Percentiles rank a stretch among this genome's conserved stretches.
Conservation (phyloP, 257 asterid genomes). For the Gynochthodes officinalis region DNA sequence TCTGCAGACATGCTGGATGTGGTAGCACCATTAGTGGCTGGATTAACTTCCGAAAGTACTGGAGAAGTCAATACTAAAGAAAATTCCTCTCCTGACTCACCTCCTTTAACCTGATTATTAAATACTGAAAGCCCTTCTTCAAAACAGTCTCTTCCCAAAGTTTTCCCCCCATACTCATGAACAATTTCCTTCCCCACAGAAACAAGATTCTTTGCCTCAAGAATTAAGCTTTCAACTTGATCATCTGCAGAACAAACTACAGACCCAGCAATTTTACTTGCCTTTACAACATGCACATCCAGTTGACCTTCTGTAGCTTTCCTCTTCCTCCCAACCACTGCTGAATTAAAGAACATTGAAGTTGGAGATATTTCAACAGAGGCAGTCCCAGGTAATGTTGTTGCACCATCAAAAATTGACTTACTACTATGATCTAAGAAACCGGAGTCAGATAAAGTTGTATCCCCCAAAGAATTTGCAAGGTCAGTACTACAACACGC, state of each 20-base stretch:
- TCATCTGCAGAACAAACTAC: conserved; percentile 18
- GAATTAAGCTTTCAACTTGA: conserved; percentile 20
- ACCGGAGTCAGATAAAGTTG: conserved; percentile 23
- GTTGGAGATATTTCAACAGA: conserved; percentile 24
- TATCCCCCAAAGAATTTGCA: conserved; percentile 22
- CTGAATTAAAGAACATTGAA: conserved; percentile 26
- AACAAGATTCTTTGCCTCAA: conserved; percentile 24
- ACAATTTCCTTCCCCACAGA: conserved; percentile 32
- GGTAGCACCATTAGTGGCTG: conserved; percentile 11
- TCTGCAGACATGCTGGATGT: conserved; percentile 3
- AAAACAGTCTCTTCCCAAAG: conserved; percentile 23
- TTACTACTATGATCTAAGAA: conserved; percentile 19
- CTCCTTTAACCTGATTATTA: conserved; percentile 25
- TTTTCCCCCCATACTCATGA: conserved; percentile 27
- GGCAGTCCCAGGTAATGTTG: conserved; percentile 19
- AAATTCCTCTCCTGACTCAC: conserved; percentile 41
- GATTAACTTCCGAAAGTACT: conserved; percentile 23
- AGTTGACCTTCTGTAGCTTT: conserved; percentile 32
- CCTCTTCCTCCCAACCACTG: conserved; percentile 41
- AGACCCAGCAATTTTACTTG: conserved; percentile 14
- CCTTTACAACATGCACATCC: conserved; percentile 25
- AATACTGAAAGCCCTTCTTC: conserved; percentile 27
- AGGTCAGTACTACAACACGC: conserved; percentile 24
- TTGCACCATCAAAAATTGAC: conserved; percentile 19
- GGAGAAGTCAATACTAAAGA: conserved; percentile 30